Conservation (phyloP, 805 yeast species). For the Metahyphopichia silvanorum region DNA sequence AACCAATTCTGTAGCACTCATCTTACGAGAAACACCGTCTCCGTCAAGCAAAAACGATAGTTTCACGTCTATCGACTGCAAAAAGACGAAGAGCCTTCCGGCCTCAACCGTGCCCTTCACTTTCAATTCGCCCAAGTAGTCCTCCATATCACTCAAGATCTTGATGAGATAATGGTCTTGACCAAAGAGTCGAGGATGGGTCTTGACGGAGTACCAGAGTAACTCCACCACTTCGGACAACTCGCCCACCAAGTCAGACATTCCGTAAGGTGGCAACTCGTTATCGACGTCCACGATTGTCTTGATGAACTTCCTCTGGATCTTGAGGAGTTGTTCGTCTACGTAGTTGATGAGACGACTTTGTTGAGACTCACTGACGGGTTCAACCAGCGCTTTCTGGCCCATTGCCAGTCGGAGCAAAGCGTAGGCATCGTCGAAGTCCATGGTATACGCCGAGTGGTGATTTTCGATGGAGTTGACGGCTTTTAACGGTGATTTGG, state of each 20-base stretch:
- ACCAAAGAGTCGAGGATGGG: constrained; percentile 22
- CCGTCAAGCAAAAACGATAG: constrained; percentile 33
- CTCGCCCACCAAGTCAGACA: constrained; percentile 24
- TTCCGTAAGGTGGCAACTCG: constrained; percentile 16
- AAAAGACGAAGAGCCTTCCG: constrained; percentile 20
- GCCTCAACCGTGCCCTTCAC: no score
- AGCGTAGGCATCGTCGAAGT: constrained; percentile 28
- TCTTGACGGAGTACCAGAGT: constrained; percentile 30
- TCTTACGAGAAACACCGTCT: constrained; percentile 5
- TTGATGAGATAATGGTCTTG: constrained; percentile 35
- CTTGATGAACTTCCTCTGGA: constrained; percentile 35
- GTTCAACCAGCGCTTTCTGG: constrained; percentile 2
- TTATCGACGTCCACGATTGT: constrained; percentile 24
- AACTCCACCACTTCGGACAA: constrained; percentile 22
- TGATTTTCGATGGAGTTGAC: constrained; percentile 1
- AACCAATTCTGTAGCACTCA: constrained; percentile 30
- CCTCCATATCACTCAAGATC: constrained; percentile 37
- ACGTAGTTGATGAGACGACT: constrained; percentile 33
- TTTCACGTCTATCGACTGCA: constrained; percentile 29
- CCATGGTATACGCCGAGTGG: constrained; percentile 15
- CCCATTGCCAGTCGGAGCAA: constrained; percentile 4
- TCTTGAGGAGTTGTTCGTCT: constrained; percentile 30
- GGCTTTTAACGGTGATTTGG: not conserved
- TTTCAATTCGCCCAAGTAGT: no score
- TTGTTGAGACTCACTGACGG: constrained; percentile 25